Evolutionary conservation across 179 eudicot species (phyloP), one percentile per base, ranked within the genome.

Genomic region (Beta lomatogona): DNA sequence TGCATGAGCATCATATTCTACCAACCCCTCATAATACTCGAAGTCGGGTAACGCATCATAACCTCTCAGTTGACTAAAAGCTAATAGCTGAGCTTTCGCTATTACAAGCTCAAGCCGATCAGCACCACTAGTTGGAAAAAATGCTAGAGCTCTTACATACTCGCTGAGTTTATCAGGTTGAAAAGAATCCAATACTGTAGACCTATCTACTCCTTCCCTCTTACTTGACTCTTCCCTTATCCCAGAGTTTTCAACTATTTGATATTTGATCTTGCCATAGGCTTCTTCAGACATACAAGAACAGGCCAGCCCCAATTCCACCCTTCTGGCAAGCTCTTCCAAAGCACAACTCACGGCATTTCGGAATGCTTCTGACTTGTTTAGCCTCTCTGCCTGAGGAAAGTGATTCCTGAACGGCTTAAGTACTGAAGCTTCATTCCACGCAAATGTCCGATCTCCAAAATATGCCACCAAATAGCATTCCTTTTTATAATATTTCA

Each of bases 401-500:
- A 93, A 95, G 88, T 91, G 86, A 69, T 87, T 78, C 80, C 91
- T 84, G 80, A 95, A 93, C 25, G 95, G 98, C 84, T 89, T 92
- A 45, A 95, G 75, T 10, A 86, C 86, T 75, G 97, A 89, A 52
- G 91, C 91, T 31, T 91, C 94, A 53, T 93, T 91, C 99, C 98
- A 95, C 73, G 98, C 94, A 84, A 95, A 95, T 28, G 95, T 88
- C 65, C 88, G 89, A 82, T 95, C 99, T 70, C 99, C 97, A 84
- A 95, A 95, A 88, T 93, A 95, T 4, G 99, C 97, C 71, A 95
- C 96, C 86, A 95, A 85, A 80, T 88, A 91, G 83, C 98, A 84
- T 78, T 92, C 98, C 67, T 91, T 92, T 81, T 80, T 92, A 54
- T 83, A 80, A 87, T 94, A 81, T 79, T 95, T 92, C 90, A 88